Conservation (phyloP, 495 filamentous ascomycete genomes). For the Glonium stellatum region DNA sequence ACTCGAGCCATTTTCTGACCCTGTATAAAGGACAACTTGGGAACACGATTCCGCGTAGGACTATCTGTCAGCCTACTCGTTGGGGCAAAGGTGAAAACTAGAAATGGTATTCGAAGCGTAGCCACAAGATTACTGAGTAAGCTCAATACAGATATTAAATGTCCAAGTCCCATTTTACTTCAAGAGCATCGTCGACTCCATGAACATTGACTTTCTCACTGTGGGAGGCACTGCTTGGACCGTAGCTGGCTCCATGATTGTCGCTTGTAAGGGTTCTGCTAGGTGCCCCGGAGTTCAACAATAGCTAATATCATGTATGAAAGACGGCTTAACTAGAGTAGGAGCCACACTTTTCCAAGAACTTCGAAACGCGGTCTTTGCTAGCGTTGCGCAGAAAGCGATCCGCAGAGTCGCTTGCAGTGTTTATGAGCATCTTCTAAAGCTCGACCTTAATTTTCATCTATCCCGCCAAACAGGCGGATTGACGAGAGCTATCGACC, state of each 20-base stretch:
- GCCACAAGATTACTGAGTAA: not conserved
- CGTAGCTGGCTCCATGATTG: constrained; percentile 82
- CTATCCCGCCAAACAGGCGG: constrained; percentile 90
- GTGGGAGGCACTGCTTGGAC: constrained; percentile 80
- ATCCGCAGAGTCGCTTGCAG: constrained; percentile 85
- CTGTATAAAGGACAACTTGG: constrained; percentile 55
- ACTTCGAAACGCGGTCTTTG: constrained; percentile 89
- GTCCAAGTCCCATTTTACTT: constrained; percentile 99
- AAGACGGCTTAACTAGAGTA: constrained; percentile 81
- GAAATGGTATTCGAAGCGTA: not conserved
- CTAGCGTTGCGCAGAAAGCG: constrained; percentile 92
- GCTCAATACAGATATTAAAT: constrained; percentile 62
- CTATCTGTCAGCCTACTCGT: constrained; percentile 73
- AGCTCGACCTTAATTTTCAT: constrained; percentile 88
- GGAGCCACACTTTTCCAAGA: constrained; percentile 84
- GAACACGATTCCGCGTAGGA: constrained; percentile 76
- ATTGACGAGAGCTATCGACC: constrained; percentile 86
- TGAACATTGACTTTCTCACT: constrained; percentile 87
- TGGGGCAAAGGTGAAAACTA: constrained; percentile 67
- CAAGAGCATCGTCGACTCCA: constrained; percentile 90
- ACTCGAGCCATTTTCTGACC: not conserved
- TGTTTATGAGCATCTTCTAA: constrained; percentile 85
- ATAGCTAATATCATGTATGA: not conserved
- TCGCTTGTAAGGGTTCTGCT: constrained; percentile 56
- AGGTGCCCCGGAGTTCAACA: not conserved